A percentile compares a stretch with the other conserved stretches of the same genome.
Evolutionary conservation across 805 yeast species (phyloP).

Genomic region (Pichia phayaonensis): DNA sequence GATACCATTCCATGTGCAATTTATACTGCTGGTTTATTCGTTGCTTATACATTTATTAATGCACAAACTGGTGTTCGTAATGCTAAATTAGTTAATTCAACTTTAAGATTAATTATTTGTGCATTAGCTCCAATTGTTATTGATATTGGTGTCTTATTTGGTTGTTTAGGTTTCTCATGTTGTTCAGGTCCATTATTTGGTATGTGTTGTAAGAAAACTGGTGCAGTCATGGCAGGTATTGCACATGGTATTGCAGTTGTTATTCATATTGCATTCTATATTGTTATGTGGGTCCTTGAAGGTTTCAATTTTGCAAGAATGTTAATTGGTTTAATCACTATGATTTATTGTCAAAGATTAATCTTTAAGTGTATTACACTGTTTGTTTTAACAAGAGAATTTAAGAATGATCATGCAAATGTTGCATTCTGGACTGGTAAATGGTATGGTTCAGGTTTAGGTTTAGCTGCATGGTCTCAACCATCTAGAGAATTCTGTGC

Average conservation of each 20-base stretch:
- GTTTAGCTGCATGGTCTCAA: constrained; percentile 90
- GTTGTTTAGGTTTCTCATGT: constrained; percentile 79
- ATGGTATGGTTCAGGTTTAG: constrained; percentile 94
- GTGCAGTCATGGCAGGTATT: constrained; percentile 89
- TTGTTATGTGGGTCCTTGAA: constrained; percentile 95
- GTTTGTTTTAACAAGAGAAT: constrained; percentile 82
- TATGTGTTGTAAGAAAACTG: constrained; percentile 93
- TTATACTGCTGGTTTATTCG: constrained; percentile 72
- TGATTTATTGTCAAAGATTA: constrained; percentile 81
- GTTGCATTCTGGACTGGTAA: constrained; percentile 99
- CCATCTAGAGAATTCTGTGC: constrained; percentile 94
- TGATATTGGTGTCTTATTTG: constrained; percentile 76
- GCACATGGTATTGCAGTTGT: constrained; percentile 95
- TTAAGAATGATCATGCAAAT: constrained; percentile 90
- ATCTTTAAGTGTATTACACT: constrained; percentile 79
- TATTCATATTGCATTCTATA: constrained; percentile 78
- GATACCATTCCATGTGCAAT: constrained; percentile 65
- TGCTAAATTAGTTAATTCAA: constrained; percentile 54
- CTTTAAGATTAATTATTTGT: constrained; percentile 66
- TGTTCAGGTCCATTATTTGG: constrained; percentile 96
- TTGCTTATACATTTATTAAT: constrained; percentile 74
- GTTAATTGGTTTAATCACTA: constrained; percentile 77
- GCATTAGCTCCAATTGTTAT: constrained; percentile 86
- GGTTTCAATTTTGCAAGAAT: constrained; percentile 85
- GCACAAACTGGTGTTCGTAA: constrained; percentile 76